These are phyloP conservation scores for Talaromyces sp. DNA, from an alignment of 2,329 filamentous ascomycete species.

Conservation along the genomic window DNA sequence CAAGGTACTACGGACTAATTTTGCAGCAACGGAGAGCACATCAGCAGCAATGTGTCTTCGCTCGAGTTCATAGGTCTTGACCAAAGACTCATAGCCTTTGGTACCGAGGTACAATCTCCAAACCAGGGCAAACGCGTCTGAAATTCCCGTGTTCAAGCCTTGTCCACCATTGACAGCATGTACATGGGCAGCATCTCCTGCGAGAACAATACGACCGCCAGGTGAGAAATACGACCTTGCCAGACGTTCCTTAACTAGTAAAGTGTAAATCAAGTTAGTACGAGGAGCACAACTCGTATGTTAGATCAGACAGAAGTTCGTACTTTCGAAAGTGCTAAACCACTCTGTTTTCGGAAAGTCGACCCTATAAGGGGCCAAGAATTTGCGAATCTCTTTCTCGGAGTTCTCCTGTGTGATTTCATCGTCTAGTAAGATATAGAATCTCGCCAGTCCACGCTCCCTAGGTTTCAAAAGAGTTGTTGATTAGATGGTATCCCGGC, in stretches of 20 bases:
- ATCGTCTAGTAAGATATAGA: conserved; percentile 11
- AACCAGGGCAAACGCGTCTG: conserved; percentile 11
- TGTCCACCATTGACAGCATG: conserved; percentile 15
- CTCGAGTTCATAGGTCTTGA: conserved; percentile 13
- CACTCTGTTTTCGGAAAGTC: conserved; percentile 14
- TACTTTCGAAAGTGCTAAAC: conserved; percentile 17
- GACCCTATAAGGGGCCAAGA: conserved; percentile 13
- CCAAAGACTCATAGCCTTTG: conserved; percentile 2
- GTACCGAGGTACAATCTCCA: conserved; percentile 1
- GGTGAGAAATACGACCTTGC: conserved; percentile 7
- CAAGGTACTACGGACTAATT: conserved; percentile 7
- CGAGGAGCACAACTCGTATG: not conserved
- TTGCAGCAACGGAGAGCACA: conserved; percentile 12
- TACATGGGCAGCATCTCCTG: conserved; percentile 14
- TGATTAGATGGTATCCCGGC: not conserved
- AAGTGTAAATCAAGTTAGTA: not conserved
- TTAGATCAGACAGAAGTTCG: not conserved
- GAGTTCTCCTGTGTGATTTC: conserved; percentile 11
- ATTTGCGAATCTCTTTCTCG: conserved; percentile 10
- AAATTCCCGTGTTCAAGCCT: conserved; percentile 14
- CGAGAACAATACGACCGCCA: not conserved
- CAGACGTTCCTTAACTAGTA: conserved; percentile 13
- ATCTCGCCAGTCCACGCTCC: conserved; percentile 12
- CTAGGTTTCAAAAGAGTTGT: not conserved
- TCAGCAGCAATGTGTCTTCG: conserved; percentile 10